Conservation (phyloP, 768 basidiomycete genomes). For the Mycena haematopus region DNA sequence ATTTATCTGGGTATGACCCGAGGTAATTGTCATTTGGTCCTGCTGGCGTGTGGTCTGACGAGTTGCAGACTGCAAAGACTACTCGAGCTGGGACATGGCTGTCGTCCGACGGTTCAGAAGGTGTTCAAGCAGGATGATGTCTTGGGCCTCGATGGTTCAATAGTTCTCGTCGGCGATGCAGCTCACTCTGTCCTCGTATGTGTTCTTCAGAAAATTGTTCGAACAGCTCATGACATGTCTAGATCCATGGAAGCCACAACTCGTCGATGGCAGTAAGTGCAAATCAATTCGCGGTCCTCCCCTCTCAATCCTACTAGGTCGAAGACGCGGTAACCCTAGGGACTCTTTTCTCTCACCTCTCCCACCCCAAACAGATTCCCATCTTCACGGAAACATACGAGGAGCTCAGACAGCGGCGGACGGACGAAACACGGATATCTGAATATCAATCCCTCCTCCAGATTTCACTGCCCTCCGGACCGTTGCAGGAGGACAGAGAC, state of each 20-base stretch:
- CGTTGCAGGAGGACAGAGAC: conserved; percentile 16
- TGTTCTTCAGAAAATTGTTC: neutral
- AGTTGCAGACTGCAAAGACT: conserved; percentile 14
- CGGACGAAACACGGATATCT: conserved; percentile 3
- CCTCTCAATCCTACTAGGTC: conserved; percentile 30
- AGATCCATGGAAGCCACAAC: conserved; percentile 52
- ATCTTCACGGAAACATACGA: conserved; percentile 55
- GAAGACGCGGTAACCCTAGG: conserved; percentile 47
- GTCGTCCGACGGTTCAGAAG: conserved; percentile 17
- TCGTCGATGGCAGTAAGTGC: conserved; percentile 46
- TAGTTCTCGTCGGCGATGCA: conserved; percentile 48
- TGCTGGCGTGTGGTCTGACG: neutral
- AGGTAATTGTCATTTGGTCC: neutral
- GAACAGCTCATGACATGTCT: neutral
- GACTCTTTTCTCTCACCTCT: conserved; percentile 52
- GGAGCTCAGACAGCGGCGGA: conserved; percentile 49
- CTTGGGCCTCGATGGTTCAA: conserved; percentile 40
- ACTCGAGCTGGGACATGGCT: conserved; percentile 1
- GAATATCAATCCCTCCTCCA: conserved; percentile 19
- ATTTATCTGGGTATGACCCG: conserved; percentile 18
- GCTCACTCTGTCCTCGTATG: conserved; percentile 49
- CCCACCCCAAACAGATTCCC: conserved; percentile 44
- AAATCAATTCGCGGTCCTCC: neutral
- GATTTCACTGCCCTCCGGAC: conserved; percentile 19
- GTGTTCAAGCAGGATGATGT: conserved; percentile 37